A percentile compares a stretch with the other conserved stretches of the same genome.
Conservation (phyloP, 352 stramenopile species). For the Globisporangium yorkense region DNA sequence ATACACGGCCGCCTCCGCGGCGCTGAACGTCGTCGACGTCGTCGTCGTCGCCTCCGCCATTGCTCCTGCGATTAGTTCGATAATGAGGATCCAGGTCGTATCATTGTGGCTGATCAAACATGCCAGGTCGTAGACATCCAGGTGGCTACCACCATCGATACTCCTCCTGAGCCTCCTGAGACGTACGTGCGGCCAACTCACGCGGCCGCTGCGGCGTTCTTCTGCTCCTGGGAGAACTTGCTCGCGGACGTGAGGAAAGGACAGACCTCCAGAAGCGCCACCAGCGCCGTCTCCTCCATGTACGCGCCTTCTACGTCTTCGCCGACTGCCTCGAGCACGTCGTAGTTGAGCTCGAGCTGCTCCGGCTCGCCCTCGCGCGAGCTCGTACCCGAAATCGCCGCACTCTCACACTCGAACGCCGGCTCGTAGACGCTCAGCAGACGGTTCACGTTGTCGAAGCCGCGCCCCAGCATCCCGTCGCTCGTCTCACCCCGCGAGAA, state of each 20-base stretch:
- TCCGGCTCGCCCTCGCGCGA: neutral
- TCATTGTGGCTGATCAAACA: too few relatives aligned
- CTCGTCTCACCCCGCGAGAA: conserved; percentile 32
- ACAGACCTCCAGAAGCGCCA: conserved; percentile 5
- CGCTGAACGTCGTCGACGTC: conserved; percentile 43
- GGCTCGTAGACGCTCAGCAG: conserved; percentile 42
- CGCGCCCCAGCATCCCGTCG: conserved; percentile 57
- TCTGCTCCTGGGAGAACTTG: conserved; percentile 5
- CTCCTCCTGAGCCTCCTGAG: neutral
- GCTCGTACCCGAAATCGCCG: neutral
- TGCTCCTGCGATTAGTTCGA: neutral
- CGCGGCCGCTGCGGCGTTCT: conserved; percentile 6
- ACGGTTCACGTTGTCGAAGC: conserved; percentile 69
- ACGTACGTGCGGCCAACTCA: neutral
- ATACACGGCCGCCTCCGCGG: conserved; percentile 93
- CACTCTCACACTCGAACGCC: neutral
- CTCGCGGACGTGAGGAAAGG: conserved; percentile 7
- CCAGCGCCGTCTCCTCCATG: conserved; percentile 2
- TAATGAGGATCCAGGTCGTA: too few relatives aligned
- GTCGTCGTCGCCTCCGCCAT: neutral
- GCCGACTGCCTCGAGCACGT: conserved; percentile 2
- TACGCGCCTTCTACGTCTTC: conserved; percentile 6
- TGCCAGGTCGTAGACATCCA: neutral
- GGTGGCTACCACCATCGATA: neutral
- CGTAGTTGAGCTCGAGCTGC: conserved; percentile 4